Base-by-base conservation (phyloP, 2,329 filamentous ascomycete genomes). In the Pestalotiopsis sp. region DNA sequence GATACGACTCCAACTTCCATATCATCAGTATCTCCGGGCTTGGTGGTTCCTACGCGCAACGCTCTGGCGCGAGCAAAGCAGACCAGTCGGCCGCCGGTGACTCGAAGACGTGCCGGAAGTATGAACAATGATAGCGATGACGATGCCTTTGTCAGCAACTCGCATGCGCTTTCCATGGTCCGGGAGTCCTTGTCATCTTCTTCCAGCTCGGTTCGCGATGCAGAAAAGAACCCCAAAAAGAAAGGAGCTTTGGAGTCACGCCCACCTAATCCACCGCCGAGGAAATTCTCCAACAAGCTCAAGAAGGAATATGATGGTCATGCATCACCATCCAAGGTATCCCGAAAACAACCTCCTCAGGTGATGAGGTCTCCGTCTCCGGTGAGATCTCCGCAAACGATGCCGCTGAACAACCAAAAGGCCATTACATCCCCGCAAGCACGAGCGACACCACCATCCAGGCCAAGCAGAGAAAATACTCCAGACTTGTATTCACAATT, bases 1-100 rank as follows among this genome's bases (percentile, higher is more conserved):
- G 91, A 92, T 69, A 94, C 92, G 0, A 94, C 92, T 3, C 92
- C 92, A 6, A 94, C 92, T 4, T 94, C 92, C 11, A 90, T 92
- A 71, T 92, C 90, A 7, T 94, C 92, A 1, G 91, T 92, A 73
- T 94, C 92, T 17, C 91, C 92, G 3, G 86, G 88, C 3, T 78
- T 91, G 4, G 80, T 88, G 77, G 85, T 75, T 70, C 87, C 80
- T 66, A 82, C 77, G 70, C 84, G 80, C 70, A 83, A 76, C 72
- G 84, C 78, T 31, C 80, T 82, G 64, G 78, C 83, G n/a, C 85
- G 85, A 73, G 75, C 79, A 68, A 85, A 85, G 73, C 87, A 89
- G 77, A 81, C 80, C 67, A 91, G 88, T 74, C 88, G 89, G 70
- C 89, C 90, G 11, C 89, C 90, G 0, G 81, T 91, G n/a, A 87